Conservation (phyloP, 257 asterid genomes). For the Haberlea rhodopensis region DNA sequence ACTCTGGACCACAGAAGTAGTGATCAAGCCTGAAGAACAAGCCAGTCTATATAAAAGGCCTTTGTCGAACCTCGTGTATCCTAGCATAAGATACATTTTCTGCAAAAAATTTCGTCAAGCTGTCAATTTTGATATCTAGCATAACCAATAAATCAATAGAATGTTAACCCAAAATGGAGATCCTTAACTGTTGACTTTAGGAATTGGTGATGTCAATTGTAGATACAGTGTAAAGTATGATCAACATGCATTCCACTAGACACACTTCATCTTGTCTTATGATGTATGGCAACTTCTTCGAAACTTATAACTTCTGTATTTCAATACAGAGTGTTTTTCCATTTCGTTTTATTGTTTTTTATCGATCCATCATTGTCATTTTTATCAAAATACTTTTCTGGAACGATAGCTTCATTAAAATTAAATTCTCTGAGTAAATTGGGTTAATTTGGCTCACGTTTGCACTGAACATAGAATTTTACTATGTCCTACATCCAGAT, state of each 20-base stretch:
- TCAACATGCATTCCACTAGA: constrained; percentile 7
- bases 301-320: no score
- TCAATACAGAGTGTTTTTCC: background rate
- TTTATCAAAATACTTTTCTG: background rate
- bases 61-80: no score
- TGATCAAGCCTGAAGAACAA: constrained; percentile 6
- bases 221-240: background rate
- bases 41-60: constrained; percentile 23
- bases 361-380: background rate
- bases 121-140: no score
- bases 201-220: background rate
- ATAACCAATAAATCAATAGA: no score
- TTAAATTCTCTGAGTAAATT: background rate
- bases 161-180: constrained; percentile 9
- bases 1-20: no score
- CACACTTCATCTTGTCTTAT: constrained; percentile 11
- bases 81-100: no score
- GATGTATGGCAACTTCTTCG: no score
- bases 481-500: background rate
- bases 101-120: no score
- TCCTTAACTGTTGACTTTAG: background rate
- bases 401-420: constrained; percentile 4
- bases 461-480: background rate
- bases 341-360: background rate
- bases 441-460: background rate